These are phyloP conservation scores for Plenodomus lindquistii DNA, from an alignment of 2,329 filamentous ascomycete species.

Conservation along the genomic window DNA sequence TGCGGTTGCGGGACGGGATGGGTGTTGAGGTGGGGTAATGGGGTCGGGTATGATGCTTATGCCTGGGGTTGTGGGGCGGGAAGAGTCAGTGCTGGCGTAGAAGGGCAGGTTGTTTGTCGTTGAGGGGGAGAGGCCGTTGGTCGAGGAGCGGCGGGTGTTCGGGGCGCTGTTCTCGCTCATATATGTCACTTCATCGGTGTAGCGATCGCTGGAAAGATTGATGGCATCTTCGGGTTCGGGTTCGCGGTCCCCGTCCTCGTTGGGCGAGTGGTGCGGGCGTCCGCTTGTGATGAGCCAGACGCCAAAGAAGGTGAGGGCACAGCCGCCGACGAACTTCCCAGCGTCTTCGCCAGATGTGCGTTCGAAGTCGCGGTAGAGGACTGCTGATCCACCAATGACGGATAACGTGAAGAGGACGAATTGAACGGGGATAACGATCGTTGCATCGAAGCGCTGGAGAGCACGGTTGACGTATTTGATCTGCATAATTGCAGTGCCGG, in stretches of 20 bases:
- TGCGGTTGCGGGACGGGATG: conserved; percentile 9
- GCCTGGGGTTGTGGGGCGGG: conserved; percentile 29
- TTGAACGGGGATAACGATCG: conserved; percentile 95
- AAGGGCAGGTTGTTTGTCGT: conserved; percentile 20
- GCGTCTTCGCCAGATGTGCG: conserved; percentile 74
- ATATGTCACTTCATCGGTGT: conserved; percentile 32
- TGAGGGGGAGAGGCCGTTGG: conserved; percentile 20
- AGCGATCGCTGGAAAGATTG: conserved; percentile 46
- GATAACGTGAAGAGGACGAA: conserved; percentile 96
- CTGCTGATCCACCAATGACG: conserved; percentile 90
- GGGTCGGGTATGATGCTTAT: conserved; percentile 25
- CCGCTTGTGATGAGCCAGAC: conserved; percentile 97
- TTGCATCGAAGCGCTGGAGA: conserved; percentile 92
- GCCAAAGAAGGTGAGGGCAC: conserved; percentile 88
- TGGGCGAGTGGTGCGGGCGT: conserved; percentile 49
- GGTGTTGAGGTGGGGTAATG: conserved; percentile 10
- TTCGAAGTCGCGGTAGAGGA: conserved; percentile 94
- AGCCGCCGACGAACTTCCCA: conserved; percentile 85
- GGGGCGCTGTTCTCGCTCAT: conserved; percentile 4
- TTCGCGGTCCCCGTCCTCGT: conserved; percentile 57
- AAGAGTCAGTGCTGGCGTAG: background rate
- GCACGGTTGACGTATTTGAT: conserved; percentile 93
- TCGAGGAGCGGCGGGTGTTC: conserved; percentile 29
- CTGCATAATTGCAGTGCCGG: conserved; percentile 89
- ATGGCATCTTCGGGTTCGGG: conserved; percentile 49